Evolutionary conservation across 192 early-diverging fungal species (phyloP).

Genomic region (Umbelopsis sp.): DNA sequence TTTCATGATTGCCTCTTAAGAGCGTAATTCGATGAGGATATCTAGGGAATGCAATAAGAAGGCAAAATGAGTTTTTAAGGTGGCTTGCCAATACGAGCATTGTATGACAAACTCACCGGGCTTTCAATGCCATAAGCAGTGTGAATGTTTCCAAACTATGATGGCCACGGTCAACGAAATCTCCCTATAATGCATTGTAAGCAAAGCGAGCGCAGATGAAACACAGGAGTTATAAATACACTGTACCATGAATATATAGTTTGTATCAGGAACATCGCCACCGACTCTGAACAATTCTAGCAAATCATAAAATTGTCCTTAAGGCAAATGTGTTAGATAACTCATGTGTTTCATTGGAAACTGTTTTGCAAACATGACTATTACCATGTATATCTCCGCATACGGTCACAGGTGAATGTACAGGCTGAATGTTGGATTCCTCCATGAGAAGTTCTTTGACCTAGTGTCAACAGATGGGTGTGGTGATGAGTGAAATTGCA

Average conservation of each 20-base stretch:
- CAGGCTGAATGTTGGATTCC: slow-evolving; percentile 98
- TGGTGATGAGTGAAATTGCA: too few relatives aligned
- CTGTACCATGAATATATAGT: slow-evolving; percentile 96
- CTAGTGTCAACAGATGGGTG: slow-evolving; percentile 38
- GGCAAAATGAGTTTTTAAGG: background rate
- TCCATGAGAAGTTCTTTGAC: slow-evolving; percentile 97
- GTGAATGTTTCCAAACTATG: slow-evolving; percentile 97
- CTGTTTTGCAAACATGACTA: background rate
- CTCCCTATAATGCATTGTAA: slow-evolving; percentile 62
- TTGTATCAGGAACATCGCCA: slow-evolving; percentile 90
- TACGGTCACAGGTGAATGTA: slow-evolving; percentile 93
- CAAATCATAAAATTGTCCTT: slow-evolving; percentile 92
- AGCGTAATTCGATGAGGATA: slow-evolving; percentile 97
- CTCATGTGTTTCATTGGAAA: background rate
- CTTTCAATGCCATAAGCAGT: slow-evolving; percentile 90
- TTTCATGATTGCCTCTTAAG: slow-evolving; percentile 96
- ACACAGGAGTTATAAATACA: background rate
- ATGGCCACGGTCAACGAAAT: slow-evolving; percentile 98
- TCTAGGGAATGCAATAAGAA: slow-evolving; percentile 40
- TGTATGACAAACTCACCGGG: slow-evolving; percentile 56
- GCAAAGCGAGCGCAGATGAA: background rate
- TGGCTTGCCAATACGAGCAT: background rate
- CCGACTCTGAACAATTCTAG: slow-evolving; percentile 95
- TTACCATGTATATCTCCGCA: slow-evolving; percentile 95
- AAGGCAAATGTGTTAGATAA: background rate